Base-by-base conservation (phyloP, 352 stramenopile genomes). In the Phytophthora ramorum region DNA sequence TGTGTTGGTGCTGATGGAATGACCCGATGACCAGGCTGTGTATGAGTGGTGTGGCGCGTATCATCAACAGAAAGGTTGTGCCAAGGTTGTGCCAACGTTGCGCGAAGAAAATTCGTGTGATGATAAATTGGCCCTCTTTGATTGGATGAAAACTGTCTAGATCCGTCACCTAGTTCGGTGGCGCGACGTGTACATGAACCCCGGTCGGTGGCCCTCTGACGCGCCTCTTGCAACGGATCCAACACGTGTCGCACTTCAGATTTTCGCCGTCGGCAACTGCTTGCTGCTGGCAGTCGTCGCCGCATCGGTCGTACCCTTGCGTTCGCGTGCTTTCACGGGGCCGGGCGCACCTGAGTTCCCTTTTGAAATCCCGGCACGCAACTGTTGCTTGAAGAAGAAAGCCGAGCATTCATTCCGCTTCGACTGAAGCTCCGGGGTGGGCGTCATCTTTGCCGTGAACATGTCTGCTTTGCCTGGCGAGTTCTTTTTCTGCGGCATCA, bases 391-490 rank as follows among this genome's bases (percentile, higher is more conserved):
- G 4, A 3, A 32, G 26, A 32, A 32, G 26, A 32, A 32, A 32
- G 26, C 26, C 4, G 26, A 32, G 7, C 26, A 32, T 32, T 6
- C 26, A 32, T 32, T 32, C 26, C 26, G 4, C 26, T 32, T 32
- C 26, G 22, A 24, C 22, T 32, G 4, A 9, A 32, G 26, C 7
- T 7, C 7, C 26, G 4, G 26, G 7, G 26, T 9, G 16, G 43
- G 51, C 60, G n/a, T 69, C 53, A 66, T 71, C 45, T 14, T 67
- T 56, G 52, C 52, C 53, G 61, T 69, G 45, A 58, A 58, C 54
- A 64, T 58, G 38, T 37, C 50, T 37, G 30, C 48, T 69, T 64
- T 58, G 22, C 22, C 22, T 24, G 3, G 22, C 22, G 22, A 24
- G 22, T 24, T 24, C 22, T 24, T 24, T 24, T 24, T 69, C 37